Evolutionary conservation across 192 early-diverging fungal species (phyloP).

Genomic region (Umbelopsis vinacea): DNA sequence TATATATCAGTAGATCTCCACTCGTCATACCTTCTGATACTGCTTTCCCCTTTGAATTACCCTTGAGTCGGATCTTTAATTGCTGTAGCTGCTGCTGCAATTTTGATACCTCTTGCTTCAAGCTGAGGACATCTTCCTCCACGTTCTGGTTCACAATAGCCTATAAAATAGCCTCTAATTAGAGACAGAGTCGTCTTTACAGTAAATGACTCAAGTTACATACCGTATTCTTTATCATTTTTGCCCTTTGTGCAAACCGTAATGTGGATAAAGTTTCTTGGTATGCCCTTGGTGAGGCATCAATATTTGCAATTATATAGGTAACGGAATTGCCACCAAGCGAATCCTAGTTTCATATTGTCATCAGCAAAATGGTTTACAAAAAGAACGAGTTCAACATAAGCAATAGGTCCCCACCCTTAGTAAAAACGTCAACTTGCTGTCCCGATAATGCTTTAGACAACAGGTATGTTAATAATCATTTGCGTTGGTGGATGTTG

Average conservation of each 20-base stretch:
- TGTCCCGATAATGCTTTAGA: slow-evolving; percentile 65
- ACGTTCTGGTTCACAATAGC: slow-evolving; percentile 72
- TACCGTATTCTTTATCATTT: slow-evolving; percentile 72
- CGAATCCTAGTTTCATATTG: slow-evolving; percentile 50
- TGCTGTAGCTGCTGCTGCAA: not conserved
- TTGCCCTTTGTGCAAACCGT: slow-evolving; percentile 71
- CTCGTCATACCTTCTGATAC: not conserved
- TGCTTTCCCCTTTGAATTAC: not conserved
- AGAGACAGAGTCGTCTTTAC: not conserved
- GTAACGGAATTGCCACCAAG: slow-evolving; percentile 75
- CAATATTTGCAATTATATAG: slow-evolving; percentile 68
- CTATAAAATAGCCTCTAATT: slow-evolving; percentile 12
- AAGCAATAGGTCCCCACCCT: slow-evolving; percentile 14
- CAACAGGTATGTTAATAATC: not conserved
- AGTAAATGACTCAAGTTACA: not conserved
- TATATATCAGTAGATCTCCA: not conserved
- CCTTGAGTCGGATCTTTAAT: not conserved
- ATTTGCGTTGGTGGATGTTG: no score
- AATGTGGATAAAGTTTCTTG: slow-evolving; percentile 68
- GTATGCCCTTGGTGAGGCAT: slow-evolving; percentile 44
- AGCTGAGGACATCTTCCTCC: slow-evolving; percentile 55
- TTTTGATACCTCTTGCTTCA: slow-evolving; percentile 11
- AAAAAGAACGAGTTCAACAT: not conserved
- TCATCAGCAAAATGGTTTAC: not conserved
- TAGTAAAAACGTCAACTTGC: slow-evolving; percentile 69